phyloP scores from a whole-genome alignment of 2,329 filamentous ascomycete species.

The Trichoderma sp. region DNA sequence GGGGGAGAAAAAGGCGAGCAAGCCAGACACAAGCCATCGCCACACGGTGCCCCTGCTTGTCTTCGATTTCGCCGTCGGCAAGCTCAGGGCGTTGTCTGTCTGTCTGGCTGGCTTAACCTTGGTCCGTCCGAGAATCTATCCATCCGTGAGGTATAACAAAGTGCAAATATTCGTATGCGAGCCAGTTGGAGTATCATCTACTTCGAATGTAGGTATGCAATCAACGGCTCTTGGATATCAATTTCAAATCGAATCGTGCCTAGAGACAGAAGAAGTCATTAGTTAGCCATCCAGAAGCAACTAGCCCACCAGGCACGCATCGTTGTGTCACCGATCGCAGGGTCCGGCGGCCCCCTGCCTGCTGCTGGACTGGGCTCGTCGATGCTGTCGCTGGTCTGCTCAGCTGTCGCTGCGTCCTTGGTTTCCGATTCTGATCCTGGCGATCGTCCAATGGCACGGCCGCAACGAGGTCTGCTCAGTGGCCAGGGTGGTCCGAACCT shows the following conservation, averaged over 20 bases:
- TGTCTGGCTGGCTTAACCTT: neutral
- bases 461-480: neutral
- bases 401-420: constrained; percentile 2
- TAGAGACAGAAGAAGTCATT: neutral
- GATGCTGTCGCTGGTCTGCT: neutral
- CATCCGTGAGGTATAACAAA: neutral
- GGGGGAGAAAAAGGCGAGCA: constrained; percentile 30
- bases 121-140: neutral
- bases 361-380: neutral
- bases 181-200: neutral
- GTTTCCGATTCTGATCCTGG: constrained; percentile 19
- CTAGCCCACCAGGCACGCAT: constrained; percentile 18
- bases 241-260: neutral
- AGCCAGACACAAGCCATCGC: constrained; percentile 32
- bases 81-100: neutral
- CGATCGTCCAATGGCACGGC: constrained; percentile 17
- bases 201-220: neutral
- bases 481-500: constrained; percentile 8
- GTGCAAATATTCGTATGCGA: neutral
- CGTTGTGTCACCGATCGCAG: constrained; percentile 19
- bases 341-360: constrained; percentile 2
- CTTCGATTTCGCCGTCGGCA: constrained; percentile 2
- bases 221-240: neutral
- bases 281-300: neutral
- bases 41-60: constrained; percentile 28